Percentiles rank a stretch among this genome's conserved stretches.
Evolutionary conservation across 202 grass and related monocot species (phyloP).

Genomic region (Zoysia matrella): DNA sequence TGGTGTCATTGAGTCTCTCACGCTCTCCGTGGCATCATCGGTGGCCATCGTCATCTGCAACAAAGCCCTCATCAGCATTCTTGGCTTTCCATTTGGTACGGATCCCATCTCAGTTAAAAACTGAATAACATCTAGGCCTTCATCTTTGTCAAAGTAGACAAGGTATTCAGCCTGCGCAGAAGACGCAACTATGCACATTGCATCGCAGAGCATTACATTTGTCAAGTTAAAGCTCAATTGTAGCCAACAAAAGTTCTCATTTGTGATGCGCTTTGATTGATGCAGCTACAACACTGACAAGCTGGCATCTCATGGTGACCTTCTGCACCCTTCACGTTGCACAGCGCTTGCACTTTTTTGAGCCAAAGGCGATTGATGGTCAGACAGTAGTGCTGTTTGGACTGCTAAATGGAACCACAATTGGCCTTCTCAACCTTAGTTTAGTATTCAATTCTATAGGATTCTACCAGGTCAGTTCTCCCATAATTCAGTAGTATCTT

Average conservation of each 20-base stretch:
- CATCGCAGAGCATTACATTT: too few species aligned
- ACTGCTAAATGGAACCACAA: slow-evolving; percentile 81
- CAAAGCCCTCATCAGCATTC: slow-evolving; percentile 87
- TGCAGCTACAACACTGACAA: slow-evolving; percentile 87
- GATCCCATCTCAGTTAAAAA: not conserved
- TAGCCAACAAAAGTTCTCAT: too few species aligned
- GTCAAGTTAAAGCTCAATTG: too few species aligned
- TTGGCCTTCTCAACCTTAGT: slow-evolving; percentile 90
- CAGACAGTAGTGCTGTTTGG: slow-evolving; percentile 80
- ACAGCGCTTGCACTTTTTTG: slow-evolving; percentile 76
- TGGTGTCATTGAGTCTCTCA: slow-evolving; percentile 72
- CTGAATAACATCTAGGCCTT: too few species aligned
- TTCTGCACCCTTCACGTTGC: slow-evolving; percentile 83
- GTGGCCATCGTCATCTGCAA: too few species aligned
- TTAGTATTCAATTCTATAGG: slow-evolving; percentile 94
- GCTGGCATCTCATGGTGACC: slow-evolving; percentile 92
- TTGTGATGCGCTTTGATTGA: slow-evolving; percentile 13
- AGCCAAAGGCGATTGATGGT: slow-evolving; percentile 66
- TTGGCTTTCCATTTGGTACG: slow-evolving; percentile 75
- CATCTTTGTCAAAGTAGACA: too few species aligned
- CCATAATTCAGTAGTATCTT: not conserved
- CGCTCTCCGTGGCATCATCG: slow-evolving; percentile 76
- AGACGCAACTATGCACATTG: too few species aligned
- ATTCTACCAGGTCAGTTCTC: slow-evolving; percentile 74
- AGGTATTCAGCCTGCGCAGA: too few species aligned